phyloP scores from a whole-genome alignment of 257 asterid species.

The Gentiana straminea region DNA sequence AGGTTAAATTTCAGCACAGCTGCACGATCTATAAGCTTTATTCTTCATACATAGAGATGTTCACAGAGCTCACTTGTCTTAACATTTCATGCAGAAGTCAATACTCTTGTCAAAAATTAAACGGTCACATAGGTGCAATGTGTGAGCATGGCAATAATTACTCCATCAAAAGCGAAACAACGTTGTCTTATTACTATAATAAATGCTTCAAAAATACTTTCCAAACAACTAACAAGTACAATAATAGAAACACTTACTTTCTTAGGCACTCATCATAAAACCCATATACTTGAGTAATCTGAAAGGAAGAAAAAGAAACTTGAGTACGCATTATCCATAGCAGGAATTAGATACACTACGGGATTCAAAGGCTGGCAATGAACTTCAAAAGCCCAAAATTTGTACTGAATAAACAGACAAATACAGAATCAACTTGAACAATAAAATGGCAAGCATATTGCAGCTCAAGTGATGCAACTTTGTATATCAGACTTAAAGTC shows the following conservation, averaged over 20 bases:
- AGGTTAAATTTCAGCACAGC: too few species aligned
- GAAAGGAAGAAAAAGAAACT: slow-evolving; percentile 10
- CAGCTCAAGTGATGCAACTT: slow-evolving; percentile 2
- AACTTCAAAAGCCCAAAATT: background rate
- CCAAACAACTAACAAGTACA: too few species aligned
- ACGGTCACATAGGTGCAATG: too few species aligned
- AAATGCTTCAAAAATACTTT: too few species aligned
- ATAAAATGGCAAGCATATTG: background rate
- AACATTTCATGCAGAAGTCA: too few species aligned
- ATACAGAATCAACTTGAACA: background rate
- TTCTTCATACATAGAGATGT: too few species aligned
- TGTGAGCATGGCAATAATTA: too few species aligned
- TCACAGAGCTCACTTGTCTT: too few species aligned
- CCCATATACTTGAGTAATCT: slow-evolving; percentile 51
- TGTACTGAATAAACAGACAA: background rate
- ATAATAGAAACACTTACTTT: slow-evolving; percentile 26
- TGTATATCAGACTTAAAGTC: background rate
- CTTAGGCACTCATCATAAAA: slow-evolving; percentile 50
- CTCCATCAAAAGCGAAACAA: too few species aligned
- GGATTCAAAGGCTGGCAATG: background rate
- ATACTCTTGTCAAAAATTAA: too few species aligned
- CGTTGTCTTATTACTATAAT: too few species aligned
- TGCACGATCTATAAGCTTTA: too few species aligned
- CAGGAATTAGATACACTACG: background rate
- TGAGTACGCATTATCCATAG: slow-evolving; percentile 9